These are phyloP conservation scores for Glycine tomentella DNA, from an alignment of 306 rosid species.

Conservation along the genomic window DNA sequence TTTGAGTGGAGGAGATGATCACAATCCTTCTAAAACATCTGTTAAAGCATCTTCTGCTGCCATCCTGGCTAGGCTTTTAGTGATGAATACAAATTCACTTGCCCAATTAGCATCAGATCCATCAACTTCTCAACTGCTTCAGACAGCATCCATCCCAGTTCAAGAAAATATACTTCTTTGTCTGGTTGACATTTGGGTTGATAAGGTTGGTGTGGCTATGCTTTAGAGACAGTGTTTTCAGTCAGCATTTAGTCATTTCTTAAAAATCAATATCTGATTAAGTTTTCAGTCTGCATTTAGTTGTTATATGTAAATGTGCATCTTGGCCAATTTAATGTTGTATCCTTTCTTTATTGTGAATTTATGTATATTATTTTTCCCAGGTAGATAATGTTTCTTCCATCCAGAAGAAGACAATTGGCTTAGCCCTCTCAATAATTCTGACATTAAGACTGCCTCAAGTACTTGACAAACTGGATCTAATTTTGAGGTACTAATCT, in stretches of 20 bases:
- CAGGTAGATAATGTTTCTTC: slow-evolving; percentile 94
- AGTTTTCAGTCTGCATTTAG: not conserved
- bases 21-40: slow-evolving; percentile 79
- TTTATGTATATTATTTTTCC: slow-evolving; percentile 32
- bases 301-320: not conserved
- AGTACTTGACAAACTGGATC: slow-evolving; percentile 94
- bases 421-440: slow-evolving; percentile 88
- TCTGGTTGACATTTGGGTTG: slow-evolving; percentile 94
- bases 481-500: slow-evolving; percentile 77
- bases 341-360: not conserved
- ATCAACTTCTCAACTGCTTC: slow-evolving; percentile 75
- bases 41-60: slow-evolving; percentile 96
- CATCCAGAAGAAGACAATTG: slow-evolving; percentile 83
- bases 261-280: slow-evolving; percentile 35
- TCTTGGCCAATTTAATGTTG: slow-evolving; percentile 39
- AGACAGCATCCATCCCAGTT: slow-evolving; percentile 67
- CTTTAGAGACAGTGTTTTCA: slow-evolving; percentile 21
- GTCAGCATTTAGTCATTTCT: not conserved
- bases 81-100: slow-evolving; percentile 90
- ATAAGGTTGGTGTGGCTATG: slow-evolving; percentile 74
- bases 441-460: slow-evolving; percentile 90
- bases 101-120: slow-evolving; percentile 88
- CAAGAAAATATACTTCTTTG: slow-evolving; percentile 87
- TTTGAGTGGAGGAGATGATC: slow-evolving; percentile 91
- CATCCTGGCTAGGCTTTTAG: slow-evolving; percentile 91